A percentile compares a stretch with the other conserved stretches of the same genome.
Evolutionary conservation across 225 moss, liverwort and hornwort species (phyloP).

Genomic region (Anthoceros angustus): DNA sequence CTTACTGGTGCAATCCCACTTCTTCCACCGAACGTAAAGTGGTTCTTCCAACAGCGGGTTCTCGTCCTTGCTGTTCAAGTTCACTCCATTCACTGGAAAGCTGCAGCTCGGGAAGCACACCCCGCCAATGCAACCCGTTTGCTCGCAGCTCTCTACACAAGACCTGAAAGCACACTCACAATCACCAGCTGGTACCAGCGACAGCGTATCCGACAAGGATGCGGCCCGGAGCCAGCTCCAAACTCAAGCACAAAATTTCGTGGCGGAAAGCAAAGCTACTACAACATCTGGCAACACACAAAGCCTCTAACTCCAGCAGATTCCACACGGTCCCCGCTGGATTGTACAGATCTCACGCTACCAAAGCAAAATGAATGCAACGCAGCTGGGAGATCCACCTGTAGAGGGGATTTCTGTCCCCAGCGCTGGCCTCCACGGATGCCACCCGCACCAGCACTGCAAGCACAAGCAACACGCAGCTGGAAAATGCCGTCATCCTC

Average conservation of each 20-base stretch:
- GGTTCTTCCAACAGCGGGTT: slow-evolving; percentile 15
- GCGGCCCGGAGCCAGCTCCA: neutral
- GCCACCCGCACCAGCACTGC: neutral
- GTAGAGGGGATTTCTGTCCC: neutral
- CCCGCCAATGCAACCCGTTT: slow-evolving; percentile 16
- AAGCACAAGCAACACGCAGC: neutral
- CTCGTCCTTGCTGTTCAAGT: slow-evolving; percentile 8
- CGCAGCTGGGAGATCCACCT: neutral
- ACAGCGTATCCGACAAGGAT: neutral
- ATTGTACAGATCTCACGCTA: no score
- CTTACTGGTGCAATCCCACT: slow-evolving; percentile 40
- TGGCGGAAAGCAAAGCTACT: neutral
- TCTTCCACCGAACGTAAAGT: slow-evolving; percentile 8
- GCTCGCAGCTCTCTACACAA: slow-evolving; percentile 30
- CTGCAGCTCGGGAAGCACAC: slow-evolving; percentile 19
- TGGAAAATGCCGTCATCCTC: neutral
- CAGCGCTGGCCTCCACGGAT: neutral
- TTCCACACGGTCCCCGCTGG: no score
- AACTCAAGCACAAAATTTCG: neutral
- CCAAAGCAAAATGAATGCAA: no score
- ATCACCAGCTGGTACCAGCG: neutral
- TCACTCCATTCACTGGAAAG: slow-evolving; percentile 11
- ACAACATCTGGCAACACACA: no score
- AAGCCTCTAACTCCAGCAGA: no score
- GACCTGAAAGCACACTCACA: slow-evolving; percentile 11